Evolutionary conservation across 2,329 filamentous ascomycete species (phyloP), one percentile per base, ranked within the genome.

Genomic region (Aspergillaceae sp.): DNA sequence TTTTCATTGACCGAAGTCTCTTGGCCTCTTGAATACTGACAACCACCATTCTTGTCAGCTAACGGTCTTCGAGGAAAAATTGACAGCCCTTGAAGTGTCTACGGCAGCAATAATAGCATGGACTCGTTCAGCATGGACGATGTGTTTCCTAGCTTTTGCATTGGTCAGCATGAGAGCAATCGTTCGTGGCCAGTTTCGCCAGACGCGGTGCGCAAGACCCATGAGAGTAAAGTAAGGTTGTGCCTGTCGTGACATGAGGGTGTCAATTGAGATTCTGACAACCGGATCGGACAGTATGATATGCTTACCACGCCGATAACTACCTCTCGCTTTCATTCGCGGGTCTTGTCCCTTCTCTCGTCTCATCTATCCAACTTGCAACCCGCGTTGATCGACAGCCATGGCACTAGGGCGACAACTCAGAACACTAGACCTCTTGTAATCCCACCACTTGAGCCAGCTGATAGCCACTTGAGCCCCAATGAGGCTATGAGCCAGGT

Each of bases 401-500:
- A 59, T 53, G 63, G 65, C 28, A 72, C 69, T 10, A 57, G 67
- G 52, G 63, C 47, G 26, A 70, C 65, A 27, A 66, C 67, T 19
- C 58, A 61, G 37, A 73, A 72, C 52, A 67, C 64, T 32, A 63
- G 57, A 33, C 61, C 64, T 19, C 51, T 73, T 30, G 55, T 56
- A 26, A 60, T 74, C 34, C 65, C 71, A 10, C 62, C 68, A 30
- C 55, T 75, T 29, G 60, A 62, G 4, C 65, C 66, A 4, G 56
- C 59, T 9, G 72, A 75, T 54, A 71, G 70, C 2, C 82, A 89
- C 37, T 71, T 98, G 53, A 86, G 83, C 1, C 84, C 88, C 7
- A 78, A 86, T 50, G 90, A 96, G 62, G 90, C 88, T 0, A 80
- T 89, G 50, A 81, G 82, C 52, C 86, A 89, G 44, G 74, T 92